Evolutionary conservation across 345 rosid genomes (phyloP), one percentile per base, ranked within the genome.

Genomic region (Sonneratia alba): DNA sequence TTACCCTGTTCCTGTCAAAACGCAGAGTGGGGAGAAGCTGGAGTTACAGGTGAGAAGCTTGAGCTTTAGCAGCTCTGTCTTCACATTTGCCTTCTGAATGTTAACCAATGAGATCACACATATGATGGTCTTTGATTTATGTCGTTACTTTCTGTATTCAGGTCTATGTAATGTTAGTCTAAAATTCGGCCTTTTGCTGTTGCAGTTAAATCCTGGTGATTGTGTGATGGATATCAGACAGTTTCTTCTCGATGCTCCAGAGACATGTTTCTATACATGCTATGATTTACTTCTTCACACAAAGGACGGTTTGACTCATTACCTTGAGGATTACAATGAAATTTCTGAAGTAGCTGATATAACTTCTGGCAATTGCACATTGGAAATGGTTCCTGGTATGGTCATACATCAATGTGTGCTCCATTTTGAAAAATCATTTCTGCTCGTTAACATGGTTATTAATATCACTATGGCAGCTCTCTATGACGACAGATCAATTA

Each of bases 341-440:
- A 88, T 96, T 68, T 92, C 96, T 61, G 98, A 96, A 83, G 95
- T 96, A 66, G 89, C 96, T 77, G 99, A 96, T 63, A 96, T 96
- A 64, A 92, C 99, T 36, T 38, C 61, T 73, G 92, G 97, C 63
- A 91, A 88, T 78, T 91, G 95, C 83, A 80, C 91, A 61, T 86
- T 96, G 89, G 99, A 96, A 85, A 96, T 96, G 98, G 91, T 92
- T 86, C 80, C 97, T 75, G 98, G 99, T 96, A 85, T 51, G 49
- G 72, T 75, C 18, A 49, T 11, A 53, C 15, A 9, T 5, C 22
- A 74, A 71, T 40, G n/a, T 38, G 74, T 75, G 66, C 76, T 71
- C 57, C 40, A 21, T 27, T 18, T 67, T 21, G 62, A 69, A 67
- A 42, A 73, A 73, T 66, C 61, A 38, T 8, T 65, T 32, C 37